Base-by-base conservation (phyloP, 129 eudicot genomes). In the Lactuca saligna region DNA sequence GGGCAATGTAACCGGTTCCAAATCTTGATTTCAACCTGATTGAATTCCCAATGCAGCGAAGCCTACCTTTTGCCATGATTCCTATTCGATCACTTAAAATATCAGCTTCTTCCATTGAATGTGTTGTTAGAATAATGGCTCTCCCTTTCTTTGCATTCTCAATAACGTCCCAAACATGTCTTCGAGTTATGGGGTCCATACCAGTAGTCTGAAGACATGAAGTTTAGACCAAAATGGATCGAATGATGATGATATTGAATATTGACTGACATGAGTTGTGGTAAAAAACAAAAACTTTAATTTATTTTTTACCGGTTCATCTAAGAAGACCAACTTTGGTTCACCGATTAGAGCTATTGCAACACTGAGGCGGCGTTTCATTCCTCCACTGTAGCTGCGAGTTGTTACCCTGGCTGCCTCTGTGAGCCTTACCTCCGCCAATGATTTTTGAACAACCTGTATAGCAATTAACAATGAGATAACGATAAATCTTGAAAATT, bases 71-170 rank as follows among this genome's bases (percentile, higher is more conserved):
- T 54, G 99, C 86, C 99, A 94, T 87, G 55, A 94, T 94, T 31
- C 97, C 99, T 48, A 94, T 85, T 57, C 96, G 84, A 69, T 94
- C 99, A 54, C 97, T 70, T 74, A 94, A 82, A 38, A 94, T 82
- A 51, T 94, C 99, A 42, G 99, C 99, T 79, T 94, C 99, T 82
- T 94, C 99, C 99, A 94, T 89, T 20, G 97, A 94, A 77, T 94
- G 99, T 66, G 99, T 94, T 4, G 99, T 94, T 29, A 94, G 81
- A 49, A 94, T 80, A 70, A 94, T 82, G 9, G 91, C 97, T 53
- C 99, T 80, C 17, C 99, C 97, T 75, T 75, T 85, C 59, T 89
- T 89, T 51, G 97, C 97, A 67, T 79, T 78, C 78, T 89, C 97
- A 76, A 94, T 89, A 20, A 94, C 88, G 83, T 94, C 99, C 99